Evolutionary conservation across 176 grass and related monocot genomes (phyloP), one percentile per base, ranked within the genome.

Genomic region (Alopecurus myosuroides): DNA sequence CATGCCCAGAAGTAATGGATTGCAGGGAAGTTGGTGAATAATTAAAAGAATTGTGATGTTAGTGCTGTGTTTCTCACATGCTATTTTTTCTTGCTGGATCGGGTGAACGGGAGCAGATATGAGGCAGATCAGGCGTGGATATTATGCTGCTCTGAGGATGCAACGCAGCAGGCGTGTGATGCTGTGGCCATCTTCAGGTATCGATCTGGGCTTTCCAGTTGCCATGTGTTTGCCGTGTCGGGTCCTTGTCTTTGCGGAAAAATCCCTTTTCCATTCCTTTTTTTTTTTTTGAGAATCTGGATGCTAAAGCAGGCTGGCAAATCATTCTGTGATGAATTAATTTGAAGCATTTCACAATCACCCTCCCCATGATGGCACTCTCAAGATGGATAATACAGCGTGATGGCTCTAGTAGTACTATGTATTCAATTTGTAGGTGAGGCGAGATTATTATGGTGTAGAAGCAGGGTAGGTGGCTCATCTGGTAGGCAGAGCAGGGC

Each of bases 111-210:
- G 45, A 46, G 45, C n/a, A n/a, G n/a, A n/a, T n/a, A n/a, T n/a
- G n/a, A n/a, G n/a, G n/a, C 13, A n/a, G n/a, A n/a, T n/a, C n/a
- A 46, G 45, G 45, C 15, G 15, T 46, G 45, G 45, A 46, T 63
- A 14, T 37, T 37, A 29, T 70, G 22, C 22, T 31, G 29, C 30
- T 50, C 1, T 40, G 39, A 69, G 61, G 20, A 77, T 50, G 50
- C 63, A 82, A 83, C 58, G 86, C 80, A 58, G 2, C 6, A 33
- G 22, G 86, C 72, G 39, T 77, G 80, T 60, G 62, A 60, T 70
- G 31, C 19, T 37, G 19, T 3, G 3, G 53, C 39, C 55, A 37
- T 60, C 29, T 28, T 77, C 13, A n/a, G 18, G 25, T 69, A 15
- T 29, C 18, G 33, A 19, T 37, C 22, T 57, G 50, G 78, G 19